Base-by-base conservation (phyloP, 2,329 filamentous ascomycete species). In the Graphiopsis chlorocephala region DNA sequence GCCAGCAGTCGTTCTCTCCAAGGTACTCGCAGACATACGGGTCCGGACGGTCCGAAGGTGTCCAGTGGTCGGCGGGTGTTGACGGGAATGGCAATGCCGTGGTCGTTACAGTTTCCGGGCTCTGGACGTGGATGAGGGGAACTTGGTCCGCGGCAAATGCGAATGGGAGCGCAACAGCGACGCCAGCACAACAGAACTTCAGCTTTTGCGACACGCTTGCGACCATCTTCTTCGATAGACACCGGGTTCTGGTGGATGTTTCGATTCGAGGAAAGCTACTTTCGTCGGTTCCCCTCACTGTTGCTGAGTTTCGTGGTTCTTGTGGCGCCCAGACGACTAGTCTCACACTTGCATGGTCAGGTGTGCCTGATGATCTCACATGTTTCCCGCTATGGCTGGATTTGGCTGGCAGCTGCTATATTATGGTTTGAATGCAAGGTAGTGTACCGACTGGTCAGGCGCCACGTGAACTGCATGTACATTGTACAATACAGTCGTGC, bases 21-120 rank as follows among this genome's bases (percentile, higher is more conserved):
- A 71, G 61, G 47, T 69, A 72, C 62, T 70, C 71, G 42, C 70
- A 72, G 28, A 71, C 66, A 57, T 69, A 72, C 28, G 71, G 71
- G 52, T 72, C 70, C 25, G 64, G 64, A 31, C 71, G 63, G 50
- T 72, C 71, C 48, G 60, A n/a, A n/a, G 68, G 65, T 33, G 55
- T 64, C 66, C 68, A 69, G 55, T 67, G 65, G 26, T 68, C 52
- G 26, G 45, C 35, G n/a, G 66, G 66, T 11, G 64, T 65, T 23
- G 63, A 58, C 15, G 64, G 62, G 12, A 48, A 64, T 7, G 65
- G 63, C n/a, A 67, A 52, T 5, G 66, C 66, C 11, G 64, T 67
- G 14, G 64, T 65, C 14, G 61, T 67, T 25, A 66, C 55, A 33
- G 56, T 55, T 10, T 53, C 31, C 6, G 60, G 60, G 23, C 25